Conservation (phyloP, 805 yeast species). For the Ogataea angusta region DNA sequence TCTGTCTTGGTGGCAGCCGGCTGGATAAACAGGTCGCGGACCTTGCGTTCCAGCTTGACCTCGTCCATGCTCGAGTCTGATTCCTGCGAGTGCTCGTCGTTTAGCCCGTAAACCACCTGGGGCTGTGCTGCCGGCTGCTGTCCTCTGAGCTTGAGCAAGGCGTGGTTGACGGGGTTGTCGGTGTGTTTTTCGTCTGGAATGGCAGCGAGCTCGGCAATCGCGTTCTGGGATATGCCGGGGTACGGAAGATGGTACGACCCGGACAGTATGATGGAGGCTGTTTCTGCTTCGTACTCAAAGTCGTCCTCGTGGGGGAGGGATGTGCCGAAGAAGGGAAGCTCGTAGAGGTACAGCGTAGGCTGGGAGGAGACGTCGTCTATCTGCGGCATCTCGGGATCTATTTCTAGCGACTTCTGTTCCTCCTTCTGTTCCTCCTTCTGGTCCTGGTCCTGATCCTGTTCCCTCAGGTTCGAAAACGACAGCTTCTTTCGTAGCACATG, state of each 20-base stretch:
- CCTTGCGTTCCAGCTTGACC: conserved; percentile 30
- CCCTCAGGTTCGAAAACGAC: conserved; percentile 4
- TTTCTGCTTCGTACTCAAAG: conserved; percentile 16
- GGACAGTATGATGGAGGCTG: conserved; percentile 32
- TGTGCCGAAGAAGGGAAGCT: conserved; percentile 25
- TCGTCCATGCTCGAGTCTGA: conserved; percentile 27
- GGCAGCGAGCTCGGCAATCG: conserved; percentile 73
- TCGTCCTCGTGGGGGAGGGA: conserved; percentile 13
- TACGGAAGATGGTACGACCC: conserved; percentile 36
- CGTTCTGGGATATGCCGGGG: conserved; percentile 51
- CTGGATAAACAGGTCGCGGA: conserved; percentile 33
- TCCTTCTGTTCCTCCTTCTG: background rate
- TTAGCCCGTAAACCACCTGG: conserved; percentile 23
- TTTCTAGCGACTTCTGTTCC: no score
- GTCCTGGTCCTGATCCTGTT: background rate
- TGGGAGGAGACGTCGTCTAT: conserved; percentile 1
- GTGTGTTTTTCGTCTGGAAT: conserved; percentile 75
- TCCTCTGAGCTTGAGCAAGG: conserved; percentile 80
- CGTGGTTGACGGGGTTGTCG: conserved; percentile 69
- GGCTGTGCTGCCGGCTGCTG: conserved; percentile 23
- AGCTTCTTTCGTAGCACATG: conserved; percentile 10
- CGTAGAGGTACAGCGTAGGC: conserved; percentile 20
- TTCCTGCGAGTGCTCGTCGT: conserved; percentile 24
- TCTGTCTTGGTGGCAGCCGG: conserved; percentile 1
- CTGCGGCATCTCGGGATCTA: background rate